Evolutionary conservation across 2,329 filamentous ascomycete species (phyloP), one percentile per base, ranked within the genome.

Genomic region (Ceratocystis albifundus): DNA sequence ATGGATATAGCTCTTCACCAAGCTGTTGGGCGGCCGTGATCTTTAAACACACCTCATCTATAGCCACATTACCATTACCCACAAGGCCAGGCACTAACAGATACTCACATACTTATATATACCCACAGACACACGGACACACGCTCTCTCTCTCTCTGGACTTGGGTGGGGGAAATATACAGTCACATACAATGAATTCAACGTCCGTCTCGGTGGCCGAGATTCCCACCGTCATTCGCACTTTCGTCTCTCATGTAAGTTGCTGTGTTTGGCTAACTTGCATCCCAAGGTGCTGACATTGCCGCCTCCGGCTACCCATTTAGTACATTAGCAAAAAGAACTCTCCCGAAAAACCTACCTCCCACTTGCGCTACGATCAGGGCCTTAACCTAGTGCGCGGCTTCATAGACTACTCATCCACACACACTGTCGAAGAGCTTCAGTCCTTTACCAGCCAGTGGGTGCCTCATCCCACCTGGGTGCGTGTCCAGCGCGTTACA

Each of bases 311-410:
- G n/a, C 17, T 50, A 4, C 20, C 5, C 17, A 7, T 7, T 12
- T 72, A 94, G 88, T 96, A 94, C 75, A 79, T 96, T 68, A 88
- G 96, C 72, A 67, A 67, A 50, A 61, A 64, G 30, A 64, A 67
- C 87, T 89, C 36, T 1, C 36, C 70, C 88, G 80, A 92, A 70
- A 92, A 92, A 69, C 93, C 93, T 0, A 96, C 90, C 0, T 88
- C 89, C 0, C 90, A 96, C 74, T 85, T 99, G 66, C 92, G 91
- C 65, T 99, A 99, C 77, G 89, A 97, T 73, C 89, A 96, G 77
- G 93, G 92, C 46, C 82, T 99, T 15, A 85, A 90, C 70, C 81
- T 99, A 63, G 88, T 97, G 71, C 89, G 91, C 62, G 84, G 87
- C 45, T 97, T 99, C 75, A 82, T 99, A 45, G 76, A 83, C 53